phyloP scores from a whole-genome alignment of 2,329 filamentous ascomycete species.

The Cercospora berteroae region DNA sequence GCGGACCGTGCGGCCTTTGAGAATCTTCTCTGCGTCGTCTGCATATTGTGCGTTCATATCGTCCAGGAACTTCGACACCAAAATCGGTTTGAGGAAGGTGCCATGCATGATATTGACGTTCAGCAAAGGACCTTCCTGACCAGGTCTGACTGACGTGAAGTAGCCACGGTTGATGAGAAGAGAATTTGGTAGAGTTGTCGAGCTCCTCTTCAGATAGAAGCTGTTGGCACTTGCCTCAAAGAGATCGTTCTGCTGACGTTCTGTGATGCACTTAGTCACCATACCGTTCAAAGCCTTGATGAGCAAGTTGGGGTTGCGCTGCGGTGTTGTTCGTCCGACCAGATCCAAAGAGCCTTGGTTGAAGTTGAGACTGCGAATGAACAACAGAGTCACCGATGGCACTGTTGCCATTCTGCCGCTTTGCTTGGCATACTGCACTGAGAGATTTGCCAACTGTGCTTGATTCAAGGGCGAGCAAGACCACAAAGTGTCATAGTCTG shows the following conservation, averaged over 20 bases:
- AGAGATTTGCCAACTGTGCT: background rate
- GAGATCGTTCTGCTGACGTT: background rate
- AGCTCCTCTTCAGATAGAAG: background rate
- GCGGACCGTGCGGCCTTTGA: background rate
- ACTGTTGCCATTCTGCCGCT: background rate
- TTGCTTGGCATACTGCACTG: constrained; percentile 1
- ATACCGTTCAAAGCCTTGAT: constrained; percentile 10
- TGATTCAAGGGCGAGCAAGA: background rate
- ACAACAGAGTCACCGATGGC: background rate
- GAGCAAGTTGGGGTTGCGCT: constrained; percentile 6
- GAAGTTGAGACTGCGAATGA: background rate
- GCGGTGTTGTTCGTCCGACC: background rate
- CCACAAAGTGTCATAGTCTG: constrained; percentile 7
- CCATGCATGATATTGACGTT: constrained; percentile 8
- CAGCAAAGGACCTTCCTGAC: background rate
- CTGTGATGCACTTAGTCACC: constrained; percentile 9
- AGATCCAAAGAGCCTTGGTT: background rate
- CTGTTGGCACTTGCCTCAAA: constrained; percentile 9
- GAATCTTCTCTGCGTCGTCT: background rate
- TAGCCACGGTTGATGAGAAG: constrained; percentile 9
- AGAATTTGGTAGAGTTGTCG: background rate
- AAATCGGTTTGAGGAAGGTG: background rate
- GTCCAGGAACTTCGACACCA: background rate
- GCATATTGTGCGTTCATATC: background rate
- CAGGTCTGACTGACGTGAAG: constrained; percentile 9